Evolutionary conservation across 768 basidiomycete species (phyloP), one percentile per base, ranked within the genome.

Genomic region (Rhodotorula babjevae): DNA sequence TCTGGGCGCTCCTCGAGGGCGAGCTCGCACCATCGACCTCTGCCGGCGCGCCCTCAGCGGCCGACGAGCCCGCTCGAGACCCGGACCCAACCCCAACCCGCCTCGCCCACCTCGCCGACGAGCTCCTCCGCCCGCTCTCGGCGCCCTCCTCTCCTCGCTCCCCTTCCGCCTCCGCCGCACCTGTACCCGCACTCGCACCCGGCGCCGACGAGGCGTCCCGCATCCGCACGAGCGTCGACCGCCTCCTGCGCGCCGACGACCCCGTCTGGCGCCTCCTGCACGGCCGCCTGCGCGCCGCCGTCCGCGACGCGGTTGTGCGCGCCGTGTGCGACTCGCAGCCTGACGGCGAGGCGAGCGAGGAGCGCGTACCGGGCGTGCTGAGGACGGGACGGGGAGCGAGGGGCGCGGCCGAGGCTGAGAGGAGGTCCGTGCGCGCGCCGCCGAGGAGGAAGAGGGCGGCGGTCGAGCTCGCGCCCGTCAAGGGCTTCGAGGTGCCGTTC

Each of bases 81-180:
- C 3, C 8, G 9, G 40, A 60, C 27, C n/a, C 42, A 44, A 9
- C 6, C 25, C 36, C 29, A n/a, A 73, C 65, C 14, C 49, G 57
- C 9, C 44, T 74, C 31, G 65, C 61, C 2, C 33, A 74, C 40
- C 46, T 74, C 27, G 66, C 68, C 7, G 65, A 67, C 57, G 73
- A 74, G 46, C 23, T 74, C 42, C 46, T 70, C 52, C 36, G 36
- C 5, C 2, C 65, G 19, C 62, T 25, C 63, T 2, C 33, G 29
- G 57, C 15, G 9, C 10, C 40, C 2, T 10, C 40, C 21, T 16
- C 23, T 3, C 0, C 25, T 10, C 16, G 36, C 36, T 9, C 36
- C 5, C 9, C 36, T 9, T 36, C 36, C 9, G 5, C 36, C 36
- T 36, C 36, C 36, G 36, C 36, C 36, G 9, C 36, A 36, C 4